Percentiles rank a stretch among this genome's conserved stretches.
These are phyloP conservation scores for Aspergillus sp. DNA, from an alignment of 2,329 filamentous ascomycete species.

Conservation along the genomic window DNA sequence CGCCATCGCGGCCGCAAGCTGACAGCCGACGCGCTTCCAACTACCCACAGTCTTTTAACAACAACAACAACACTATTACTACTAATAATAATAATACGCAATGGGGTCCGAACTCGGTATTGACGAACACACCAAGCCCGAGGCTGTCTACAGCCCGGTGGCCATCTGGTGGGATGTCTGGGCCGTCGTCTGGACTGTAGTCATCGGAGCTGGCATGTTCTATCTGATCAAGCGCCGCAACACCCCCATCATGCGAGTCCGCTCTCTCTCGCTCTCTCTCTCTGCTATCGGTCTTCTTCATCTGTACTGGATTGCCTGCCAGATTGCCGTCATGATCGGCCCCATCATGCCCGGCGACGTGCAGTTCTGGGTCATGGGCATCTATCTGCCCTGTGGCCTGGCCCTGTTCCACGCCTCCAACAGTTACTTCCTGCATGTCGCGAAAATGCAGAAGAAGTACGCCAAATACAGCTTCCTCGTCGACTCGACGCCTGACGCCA, in stretches of 20 bases:
- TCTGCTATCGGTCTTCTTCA: conserved; percentile 39
- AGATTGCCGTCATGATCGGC: conserved; percentile 38
- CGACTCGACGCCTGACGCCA: conserved; percentile 6
- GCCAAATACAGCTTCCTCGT: conserved; percentile 19
- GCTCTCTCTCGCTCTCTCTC: conserved; percentile 39
- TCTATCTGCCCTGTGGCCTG: conserved; percentile 64
- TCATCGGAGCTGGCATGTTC: conserved; percentile 29
- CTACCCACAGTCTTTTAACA: not conserved
- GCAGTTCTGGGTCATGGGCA: conserved; percentile 68
- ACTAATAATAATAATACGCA: not conserved
- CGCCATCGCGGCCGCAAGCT: no score
- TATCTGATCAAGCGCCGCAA: conserved; percentile 35
- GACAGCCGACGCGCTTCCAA: not conserved
- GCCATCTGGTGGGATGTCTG: conserved; percentile 31
- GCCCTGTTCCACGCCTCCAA: conserved; percentile 67
- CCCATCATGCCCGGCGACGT: conserved; percentile 48
- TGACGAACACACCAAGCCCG: conserved; percentile 25
- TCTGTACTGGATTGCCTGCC: conserved; percentile 36
- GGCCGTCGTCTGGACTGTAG: conserved; percentile 33
- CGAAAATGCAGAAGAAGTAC: conserved; percentile 54
- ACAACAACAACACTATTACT: not conserved
- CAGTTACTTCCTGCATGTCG: conserved; percentile 60
- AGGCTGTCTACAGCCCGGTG: conserved; percentile 20
- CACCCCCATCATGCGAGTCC: conserved; percentile 37
- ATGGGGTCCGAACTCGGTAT: conserved; percentile 35